Base-by-base conservation (phyloP, 2,329 filamentous ascomycete species). In the Colletotrichum siamense region DNA sequence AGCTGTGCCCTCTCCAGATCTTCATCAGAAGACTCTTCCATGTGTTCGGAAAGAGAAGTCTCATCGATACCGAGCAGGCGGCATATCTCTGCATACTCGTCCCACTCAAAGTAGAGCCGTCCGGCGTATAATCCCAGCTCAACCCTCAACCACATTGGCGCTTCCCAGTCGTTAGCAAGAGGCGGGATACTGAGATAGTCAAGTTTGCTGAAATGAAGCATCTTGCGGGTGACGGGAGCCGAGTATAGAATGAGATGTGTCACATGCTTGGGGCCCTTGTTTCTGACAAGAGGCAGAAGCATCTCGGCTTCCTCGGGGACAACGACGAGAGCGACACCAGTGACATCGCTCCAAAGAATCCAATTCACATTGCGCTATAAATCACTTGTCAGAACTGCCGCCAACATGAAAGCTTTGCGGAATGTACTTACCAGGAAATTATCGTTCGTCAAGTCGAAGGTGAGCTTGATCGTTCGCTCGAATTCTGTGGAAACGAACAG, bases 221-320 rank as follows among this genome's bases (percentile, higher is more conserved):
- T 94, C 2, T 86, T 85, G 34, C 88, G 86, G 0, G 92, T 93
- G 0, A 92, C 86, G 0, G 93, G 91, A 0, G 92, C 89, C 0
- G 92, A 86, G 75, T 94, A 94, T 0, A 87, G 83, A 1, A 94
- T 79, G 0, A 94, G 83, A 71, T 90, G 86, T 0, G 87, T 86
- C 2, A 67, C 44, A 69, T 89, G 86, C 0, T 87, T 85, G 2
- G 71, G 26, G 1, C 9, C 49, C 1, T 78, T 71, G 18, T 52
- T 71, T 2, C 81, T 82, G 8, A 93, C 77, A 0, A 86, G 76
- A 0, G 86, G 86, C 5, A 94, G 85, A 0, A 94, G 77, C 0
- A 79, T 62, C 71, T 94, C 91, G 0, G 89, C 91, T 80, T 95
- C 93, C 78, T 94, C 92, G 0, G 92, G 90, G 32, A 90, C 91